phyloP scores from a whole-genome alignment of 2,329 filamentous ascomycete genomes.

The Epichloe amarillans region DNA sequence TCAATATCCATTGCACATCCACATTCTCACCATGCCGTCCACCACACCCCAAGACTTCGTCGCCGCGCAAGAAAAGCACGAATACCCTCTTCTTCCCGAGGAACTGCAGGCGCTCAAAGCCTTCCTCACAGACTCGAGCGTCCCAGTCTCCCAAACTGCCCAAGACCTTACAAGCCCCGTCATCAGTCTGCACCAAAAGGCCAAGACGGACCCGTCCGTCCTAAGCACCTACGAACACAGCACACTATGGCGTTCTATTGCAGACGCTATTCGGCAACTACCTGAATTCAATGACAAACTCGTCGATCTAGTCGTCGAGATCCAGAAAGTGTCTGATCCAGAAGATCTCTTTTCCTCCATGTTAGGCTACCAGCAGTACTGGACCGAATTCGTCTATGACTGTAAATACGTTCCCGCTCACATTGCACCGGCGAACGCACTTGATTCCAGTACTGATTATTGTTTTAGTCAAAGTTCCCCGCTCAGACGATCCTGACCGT shows the following conservation, averaged over 20 bases:
- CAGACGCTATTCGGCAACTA: background rate
- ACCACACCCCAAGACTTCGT: background rate
- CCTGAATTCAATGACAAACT: background rate
- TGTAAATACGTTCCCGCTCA: background rate
- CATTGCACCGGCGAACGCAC: too few species aligned
- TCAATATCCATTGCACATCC: background rate
- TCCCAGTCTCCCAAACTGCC: background rate
- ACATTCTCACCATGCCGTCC: background rate
- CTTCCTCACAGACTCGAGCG: background rate
- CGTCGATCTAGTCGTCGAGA: background rate
- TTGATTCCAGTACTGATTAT: background rate
- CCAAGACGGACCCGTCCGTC: background rate
- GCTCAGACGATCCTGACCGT: background rate
- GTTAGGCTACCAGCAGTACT: background rate
- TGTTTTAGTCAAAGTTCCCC: background rate
- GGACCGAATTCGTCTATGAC: background rate
- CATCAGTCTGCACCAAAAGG: background rate
- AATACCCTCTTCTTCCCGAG: background rate
- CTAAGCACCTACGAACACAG: background rate
- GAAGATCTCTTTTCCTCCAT: background rate
- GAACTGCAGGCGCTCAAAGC: background rate
- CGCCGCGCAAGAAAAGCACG: background rate
- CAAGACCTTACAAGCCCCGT: background rate
- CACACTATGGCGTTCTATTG: background rate
- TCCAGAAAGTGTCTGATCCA: slow-evolving; percentile 1